Conservation (phyloP, 2,329 filamentous ascomycete genomes). For the Cercospora sojina region DNA sequence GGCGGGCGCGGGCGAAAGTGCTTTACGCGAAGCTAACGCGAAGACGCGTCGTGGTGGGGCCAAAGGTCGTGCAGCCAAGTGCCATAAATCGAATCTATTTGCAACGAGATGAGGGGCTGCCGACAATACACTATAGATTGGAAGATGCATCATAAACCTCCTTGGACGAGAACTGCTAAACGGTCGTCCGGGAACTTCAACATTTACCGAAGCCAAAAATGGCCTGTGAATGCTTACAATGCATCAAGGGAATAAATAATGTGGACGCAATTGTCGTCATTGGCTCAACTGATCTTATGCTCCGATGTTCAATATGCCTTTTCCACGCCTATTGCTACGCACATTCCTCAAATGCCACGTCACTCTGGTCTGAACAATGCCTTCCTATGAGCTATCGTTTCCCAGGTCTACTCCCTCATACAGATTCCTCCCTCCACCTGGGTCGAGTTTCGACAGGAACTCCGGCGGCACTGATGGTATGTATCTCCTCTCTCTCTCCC, state of each 20-base stretch:
- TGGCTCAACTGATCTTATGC: neutral
- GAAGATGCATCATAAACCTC: too few species aligned
- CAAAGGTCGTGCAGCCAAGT: neutral
- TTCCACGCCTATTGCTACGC: neutral
- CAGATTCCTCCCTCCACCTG: slow-evolving; percentile 43
- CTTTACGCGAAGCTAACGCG: neutral
- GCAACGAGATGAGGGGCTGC: neutral
- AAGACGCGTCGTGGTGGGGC: neutral
- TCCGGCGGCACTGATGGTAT: slow-evolving; percentile 93
- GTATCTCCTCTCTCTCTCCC: slow-evolving; percentile 89
- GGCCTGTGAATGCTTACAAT: neutral
- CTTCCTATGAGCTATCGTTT: slow-evolving; percentile 12
- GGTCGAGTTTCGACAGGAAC: slow-evolving; percentile 83
- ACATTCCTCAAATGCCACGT: slow-evolving; percentile 5
- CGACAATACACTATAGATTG: too few species aligned
- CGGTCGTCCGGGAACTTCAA: neutral
- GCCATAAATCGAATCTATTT: neutral
- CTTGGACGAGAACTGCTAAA: too few species aligned
- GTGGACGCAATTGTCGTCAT: neutral
- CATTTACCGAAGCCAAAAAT: neutral
- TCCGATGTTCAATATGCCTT: neutral
- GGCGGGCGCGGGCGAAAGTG: neutral
- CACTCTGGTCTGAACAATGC: neutral
- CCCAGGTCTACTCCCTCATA: slow-evolving; percentile 29
- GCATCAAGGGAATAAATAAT: neutral